Percentiles rank a stretch among this genome's conserved stretches.
These are phyloP conservation scores for Trametes pubescens DNA, from an alignment of 1,284 basidiomycete genomes.

Conservation along the genomic window DNA sequence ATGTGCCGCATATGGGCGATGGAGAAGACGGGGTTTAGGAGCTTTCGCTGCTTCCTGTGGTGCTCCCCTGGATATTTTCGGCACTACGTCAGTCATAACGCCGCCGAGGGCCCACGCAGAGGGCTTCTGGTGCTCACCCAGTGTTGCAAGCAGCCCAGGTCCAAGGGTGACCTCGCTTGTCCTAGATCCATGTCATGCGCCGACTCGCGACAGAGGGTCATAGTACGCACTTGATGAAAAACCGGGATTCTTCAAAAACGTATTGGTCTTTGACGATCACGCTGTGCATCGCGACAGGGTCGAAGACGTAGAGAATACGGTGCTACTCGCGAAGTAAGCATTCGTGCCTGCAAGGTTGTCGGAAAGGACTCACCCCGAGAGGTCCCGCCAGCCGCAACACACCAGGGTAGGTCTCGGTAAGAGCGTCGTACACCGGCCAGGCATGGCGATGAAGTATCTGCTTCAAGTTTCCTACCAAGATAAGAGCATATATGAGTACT, in stretches of 20 bases:
- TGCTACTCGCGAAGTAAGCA: slow-evolving; percentile 4
- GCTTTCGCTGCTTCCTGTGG: slow-evolving; percentile 26
- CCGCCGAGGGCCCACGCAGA: too few species aligned
- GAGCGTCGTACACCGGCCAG: slow-evolving; percentile 16
- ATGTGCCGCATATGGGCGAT: slow-evolving; percentile 25
- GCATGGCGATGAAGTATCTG: slow-evolving; percentile 26
- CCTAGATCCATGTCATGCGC: not conserved
- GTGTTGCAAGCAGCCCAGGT: slow-evolving; percentile 16
- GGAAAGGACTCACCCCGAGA: slow-evolving; percentile 11
- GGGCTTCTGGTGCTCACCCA: slow-evolving; percentile 7
- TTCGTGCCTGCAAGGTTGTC: not conserved
- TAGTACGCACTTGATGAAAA: slow-evolving; percentile 19
- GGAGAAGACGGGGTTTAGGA: slow-evolving; percentile 24
- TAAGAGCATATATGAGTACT: not conserved
- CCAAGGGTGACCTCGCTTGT: slow-evolving; percentile 11
- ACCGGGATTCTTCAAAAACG: slow-evolving; percentile 37
- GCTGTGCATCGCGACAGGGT: slow-evolving; percentile 40
- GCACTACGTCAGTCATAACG: not conserved
- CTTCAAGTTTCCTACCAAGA: slow-evolving; percentile 24
- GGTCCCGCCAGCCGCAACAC: slow-evolving; percentile 17
- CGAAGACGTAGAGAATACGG: slow-evolving; percentile 35
- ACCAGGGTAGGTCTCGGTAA: slow-evolving; percentile 22
- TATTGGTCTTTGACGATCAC: slow-evolving; percentile 45
- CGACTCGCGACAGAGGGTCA: not conserved
- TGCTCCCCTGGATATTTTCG: slow-evolving; percentile 9